Base-by-base conservation (phyloP, 441 rosid species). In the Raphanus hybrid region DNA sequence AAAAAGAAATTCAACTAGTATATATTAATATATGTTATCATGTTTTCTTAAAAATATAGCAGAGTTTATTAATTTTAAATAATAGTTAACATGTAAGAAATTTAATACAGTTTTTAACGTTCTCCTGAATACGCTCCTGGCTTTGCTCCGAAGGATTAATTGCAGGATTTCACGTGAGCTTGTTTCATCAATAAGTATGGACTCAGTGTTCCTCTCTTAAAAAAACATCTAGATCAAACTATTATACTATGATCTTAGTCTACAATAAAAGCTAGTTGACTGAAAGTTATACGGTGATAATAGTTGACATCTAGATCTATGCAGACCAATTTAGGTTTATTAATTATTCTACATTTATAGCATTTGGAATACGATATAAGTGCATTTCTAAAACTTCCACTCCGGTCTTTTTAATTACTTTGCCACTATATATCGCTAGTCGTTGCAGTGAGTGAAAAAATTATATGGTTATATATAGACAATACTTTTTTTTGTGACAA, bases 161-260 rank as follows among this genome's bases (percentile, higher is more conserved):
- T 35, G 77, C 81, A 73, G 65, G 52, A 62, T 54, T 52, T 73
- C 81, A 78, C 81, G 81, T 78, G 81, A 67, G 37, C 74, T 60
- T 50, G 45, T 48, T 35, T 60, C 69, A 67, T 26, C 61, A 64
- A 12, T 63, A 63, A 20, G 73, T 41, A 77, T n/a, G 59, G 65
- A 35, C 35, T 15, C 64, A 10, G 52, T 52, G 58, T 59, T 67
- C 73, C 57, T 29, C 35, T 71, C 4, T 26, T 9, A 26, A 59
- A 26, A 35, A 58, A 55, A 18, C 27, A 55, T 55, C 60, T 55
- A 48, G 34, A 29, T 29, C 34, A 29, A 29, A 29, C 34, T 4
- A 29, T 29, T 29, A 29, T 29, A 29, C 34, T 29, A 29, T 29
- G 34, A 29, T 29, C 34, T 29, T 29, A 29, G 34, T 29, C 34